These are phyloP conservation scores for Fagus sylvatica DNA, from an alignment of 306 rosid species.

Conservation along the genomic window DNA sequence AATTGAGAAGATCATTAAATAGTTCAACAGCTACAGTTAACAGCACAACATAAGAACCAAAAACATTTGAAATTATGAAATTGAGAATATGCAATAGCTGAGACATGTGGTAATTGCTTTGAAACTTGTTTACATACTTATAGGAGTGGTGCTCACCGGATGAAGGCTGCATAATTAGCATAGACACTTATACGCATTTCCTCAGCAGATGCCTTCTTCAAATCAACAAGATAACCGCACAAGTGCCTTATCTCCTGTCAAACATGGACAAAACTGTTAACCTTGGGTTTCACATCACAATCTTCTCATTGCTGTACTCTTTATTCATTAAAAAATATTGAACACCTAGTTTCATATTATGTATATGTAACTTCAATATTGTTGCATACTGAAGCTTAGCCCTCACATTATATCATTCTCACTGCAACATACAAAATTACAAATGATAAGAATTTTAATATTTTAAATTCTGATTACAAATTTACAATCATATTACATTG, in stretches of 20 bases:
- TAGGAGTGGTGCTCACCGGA: slow-evolving; percentile 52
- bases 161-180: slow-evolving; percentile 86
- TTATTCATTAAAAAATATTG: not conserved
- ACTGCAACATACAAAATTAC: too few species aligned
- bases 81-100: not conserved
- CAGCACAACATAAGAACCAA: not conserved
- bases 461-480: too few species aligned
- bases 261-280: not conserved
- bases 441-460: too few species aligned
- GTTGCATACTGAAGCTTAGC: not conserved
- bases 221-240: slow-evolving; percentile 60
- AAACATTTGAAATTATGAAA: slow-evolving; percentile 1
- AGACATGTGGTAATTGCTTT: not conserved
- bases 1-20: too few species aligned
- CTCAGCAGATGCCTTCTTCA: slow-evolving; percentile 95
- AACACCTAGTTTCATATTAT: not conserved
- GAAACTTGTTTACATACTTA: not conserved
- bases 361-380: not conserved
- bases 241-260: slow-evolving; percentile 75
- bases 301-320: not conserved
- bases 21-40: too few species aligned
- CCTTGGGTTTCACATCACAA: not conserved
- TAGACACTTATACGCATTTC: slow-evolving; percentile 96
- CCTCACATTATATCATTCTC: too few species aligned
- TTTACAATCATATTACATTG: too few species aligned